Evolutionary conservation across 306 rosid genomes (phyloP).

Genomic region (Biancaea sappan): DNA sequence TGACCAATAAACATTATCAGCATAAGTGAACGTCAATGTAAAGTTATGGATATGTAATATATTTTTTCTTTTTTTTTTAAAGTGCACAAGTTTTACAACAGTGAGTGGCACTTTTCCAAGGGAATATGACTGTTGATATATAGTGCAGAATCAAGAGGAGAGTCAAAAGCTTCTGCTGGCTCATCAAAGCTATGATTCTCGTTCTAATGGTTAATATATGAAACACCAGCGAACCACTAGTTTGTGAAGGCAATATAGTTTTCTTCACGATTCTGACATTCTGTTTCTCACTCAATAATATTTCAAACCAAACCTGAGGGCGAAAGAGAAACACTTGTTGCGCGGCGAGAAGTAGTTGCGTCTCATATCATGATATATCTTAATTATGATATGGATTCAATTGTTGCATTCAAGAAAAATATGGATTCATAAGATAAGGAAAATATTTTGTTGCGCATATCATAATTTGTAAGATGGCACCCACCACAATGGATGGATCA

Average conservation of each 20-base stretch:
- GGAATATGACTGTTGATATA: too few relatives aligned
- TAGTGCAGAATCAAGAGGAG: slow-evolving; percentile 28
- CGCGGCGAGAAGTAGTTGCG: slow-evolving; percentile 54
- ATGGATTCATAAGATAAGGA: background rate
- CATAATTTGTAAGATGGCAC: slow-evolving; percentile 27
- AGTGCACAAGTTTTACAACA: too few relatives aligned
- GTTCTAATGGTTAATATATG: slow-evolving; percentile 18
- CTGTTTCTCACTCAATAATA: slow-evolving; percentile 25
- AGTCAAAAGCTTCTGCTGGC: slow-evolving; percentile 48
- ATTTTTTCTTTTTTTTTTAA: too few relatives aligned
- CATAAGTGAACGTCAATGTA: too few relatives aligned
- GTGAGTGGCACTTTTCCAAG: too few relatives aligned
- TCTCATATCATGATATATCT: too few relatives aligned
- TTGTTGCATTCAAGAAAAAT: background rate
- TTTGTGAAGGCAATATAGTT: slow-evolving; percentile 29
- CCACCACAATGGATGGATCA: slow-evolving; percentile 64
- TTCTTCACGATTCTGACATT: slow-evolving; percentile 48
- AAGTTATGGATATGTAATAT: too few relatives aligned
- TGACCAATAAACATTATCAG: too few relatives aligned
- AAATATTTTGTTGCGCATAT: slow-evolving; percentile 14
- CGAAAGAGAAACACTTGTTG: slow-evolving; percentile 11
- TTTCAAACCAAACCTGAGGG: background rate
- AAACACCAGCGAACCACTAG: slow-evolving; percentile 44
- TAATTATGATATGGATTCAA: too few relatives aligned
- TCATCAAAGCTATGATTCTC: slow-evolving; percentile 29